Evolutionary conservation across 768 basidiomycete species (phyloP), one percentile per base, ranked within the genome.

Genomic region (Lactifluus echinatus): DNA sequence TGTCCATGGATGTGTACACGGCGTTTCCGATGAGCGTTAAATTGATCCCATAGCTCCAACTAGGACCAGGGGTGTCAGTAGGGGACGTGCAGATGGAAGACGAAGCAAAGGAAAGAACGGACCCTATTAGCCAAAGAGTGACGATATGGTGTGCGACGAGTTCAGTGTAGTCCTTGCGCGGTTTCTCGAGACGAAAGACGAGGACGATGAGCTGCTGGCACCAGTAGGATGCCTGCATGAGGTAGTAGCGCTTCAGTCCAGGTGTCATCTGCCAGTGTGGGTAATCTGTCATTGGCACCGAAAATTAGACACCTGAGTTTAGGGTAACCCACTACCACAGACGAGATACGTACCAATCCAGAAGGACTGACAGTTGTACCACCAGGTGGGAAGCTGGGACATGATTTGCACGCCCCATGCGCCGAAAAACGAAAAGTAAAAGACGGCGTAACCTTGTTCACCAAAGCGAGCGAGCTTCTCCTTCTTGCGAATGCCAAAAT

Each of bases 1-100:
- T 77, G 73, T 99, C 96, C 96, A 98, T 98, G 68, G 93, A 96
- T 73, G 94, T 78, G 65, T 86, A 98, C 28, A 99, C 81, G 5
- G 93, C 87, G 62, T 89, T 88, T 10, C 96, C 96, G 42, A 98
- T 93, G 50, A 80, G 71, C 0, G 93, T 97, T 51, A 92, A 42
- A 71, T 91, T 93, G 62, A 84, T 59, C 31, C 84, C 63, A 66
- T 92, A 90, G 63, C 89, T 92, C 89, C 91, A 91, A 36, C 90
- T 92, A 66, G 26, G 23, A 14, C 53, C 62, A 44, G 50, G 33
- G 42, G 50, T 36, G 50, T 55, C 11, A 57, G 15, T 44, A 36
- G 19, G 26, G 3, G 50, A 26, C 10, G n/a, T 26, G 23, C 19
- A 12, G 19, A 26, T 39, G 28, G 36, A 21, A n/a, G n/a, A n/a